These are phyloP conservation scores for Wickerhamomyces sp. DNA, from an alignment of 1,139 yeast species.

Conservation along the genomic window DNA sequence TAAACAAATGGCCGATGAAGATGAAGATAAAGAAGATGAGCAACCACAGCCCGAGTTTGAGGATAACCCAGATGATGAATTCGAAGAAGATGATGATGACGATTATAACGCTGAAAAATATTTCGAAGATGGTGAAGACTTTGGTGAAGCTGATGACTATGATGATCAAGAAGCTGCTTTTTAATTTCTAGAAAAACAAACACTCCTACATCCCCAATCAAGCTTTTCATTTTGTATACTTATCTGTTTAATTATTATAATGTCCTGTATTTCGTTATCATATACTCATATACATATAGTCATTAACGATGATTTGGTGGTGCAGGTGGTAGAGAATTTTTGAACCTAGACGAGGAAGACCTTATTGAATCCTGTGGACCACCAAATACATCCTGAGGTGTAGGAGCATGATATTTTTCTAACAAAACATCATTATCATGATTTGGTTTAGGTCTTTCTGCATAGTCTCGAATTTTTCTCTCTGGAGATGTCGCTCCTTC, in stretches of 20 bases:
- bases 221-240: too few relatives aligned
- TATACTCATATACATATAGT: not conserved
- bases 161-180: constrained; percentile 75
- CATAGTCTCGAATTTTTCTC: constrained; percentile 7
- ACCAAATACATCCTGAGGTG: constrained; percentile 13
- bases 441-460: constrained; percentile 4
- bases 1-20: constrained; percentile 56
- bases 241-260: too few relatives aligned
- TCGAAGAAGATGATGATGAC: constrained; percentile 61
- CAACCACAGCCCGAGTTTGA: constrained; percentile 28
- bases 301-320: constrained; percentile 7
- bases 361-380: constrained; percentile 3
- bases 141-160: constrained; percentile 51
- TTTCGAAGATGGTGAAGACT: constrained; percentile 51
- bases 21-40: constrained; percentile 37
- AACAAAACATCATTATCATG: constrained; percentile 11
- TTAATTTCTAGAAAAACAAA: too few relatives aligned
- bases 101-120: constrained; percentile 75
- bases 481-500: constrained; percentile 1
- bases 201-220: not conserved
- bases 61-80: constrained; percentile 38
- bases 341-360: constrained; percentile 19
- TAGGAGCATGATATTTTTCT: constrained; percentile 15
- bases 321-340: constrained; percentile 18
- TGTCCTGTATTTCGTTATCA: not conserved